Evolutionary conservation across 768 basidiomycete species (phyloP).

Genomic region (Termitomyces sp.): DNA sequence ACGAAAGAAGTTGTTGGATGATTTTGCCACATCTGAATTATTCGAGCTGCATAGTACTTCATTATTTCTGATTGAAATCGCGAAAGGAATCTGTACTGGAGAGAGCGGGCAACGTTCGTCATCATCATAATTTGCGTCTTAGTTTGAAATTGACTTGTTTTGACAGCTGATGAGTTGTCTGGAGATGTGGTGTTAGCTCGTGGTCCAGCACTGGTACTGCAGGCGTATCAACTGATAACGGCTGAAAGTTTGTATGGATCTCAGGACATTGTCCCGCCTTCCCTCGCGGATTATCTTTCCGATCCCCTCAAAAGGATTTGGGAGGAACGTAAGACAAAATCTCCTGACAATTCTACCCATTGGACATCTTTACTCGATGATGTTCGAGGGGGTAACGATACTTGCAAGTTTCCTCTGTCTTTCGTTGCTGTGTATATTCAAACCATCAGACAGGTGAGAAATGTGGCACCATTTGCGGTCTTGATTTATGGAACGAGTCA

Average conservation of each 20-base stretch:
- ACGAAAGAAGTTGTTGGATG: slow-evolving; percentile 12
- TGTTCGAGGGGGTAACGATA: slow-evolving; percentile 12
- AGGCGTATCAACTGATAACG: slow-evolving; percentile 10
- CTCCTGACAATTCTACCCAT: slow-evolving; percentile 13
- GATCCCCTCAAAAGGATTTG: slow-evolving; percentile 18
- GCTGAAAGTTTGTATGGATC: not conserved
- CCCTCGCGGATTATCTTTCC: slow-evolving; percentile 14
- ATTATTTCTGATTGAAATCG: slow-evolving; percentile 17
- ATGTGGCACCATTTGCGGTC: slow-evolving; percentile 15
- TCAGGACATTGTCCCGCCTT: not conserved
- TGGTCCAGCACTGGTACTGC: slow-evolving; percentile 14
- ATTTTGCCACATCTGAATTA: slow-evolving; percentile 13
- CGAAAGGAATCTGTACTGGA: slow-evolving; percentile 6
- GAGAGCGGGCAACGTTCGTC: slow-evolving; percentile 2
- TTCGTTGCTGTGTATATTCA: not conserved
- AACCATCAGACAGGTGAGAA: slow-evolving; percentile 14
- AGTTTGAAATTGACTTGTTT: not conserved
- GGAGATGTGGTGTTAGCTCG: slow-evolving; percentile 2
- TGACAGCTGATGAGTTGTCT: not conserved
- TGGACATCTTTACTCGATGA: slow-evolving; percentile 21
- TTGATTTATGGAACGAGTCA: slow-evolving; percentile 19
- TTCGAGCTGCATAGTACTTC: slow-evolving; percentile 17
- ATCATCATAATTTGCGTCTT: not conserved
- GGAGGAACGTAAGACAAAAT: slow-evolving; percentile 21
- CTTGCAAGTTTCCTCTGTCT: slow-evolving; percentile 10